Evolutionary conservation across 805 yeast species (phyloP).

Genomic region (Torulaspora gathmanii): DNA sequence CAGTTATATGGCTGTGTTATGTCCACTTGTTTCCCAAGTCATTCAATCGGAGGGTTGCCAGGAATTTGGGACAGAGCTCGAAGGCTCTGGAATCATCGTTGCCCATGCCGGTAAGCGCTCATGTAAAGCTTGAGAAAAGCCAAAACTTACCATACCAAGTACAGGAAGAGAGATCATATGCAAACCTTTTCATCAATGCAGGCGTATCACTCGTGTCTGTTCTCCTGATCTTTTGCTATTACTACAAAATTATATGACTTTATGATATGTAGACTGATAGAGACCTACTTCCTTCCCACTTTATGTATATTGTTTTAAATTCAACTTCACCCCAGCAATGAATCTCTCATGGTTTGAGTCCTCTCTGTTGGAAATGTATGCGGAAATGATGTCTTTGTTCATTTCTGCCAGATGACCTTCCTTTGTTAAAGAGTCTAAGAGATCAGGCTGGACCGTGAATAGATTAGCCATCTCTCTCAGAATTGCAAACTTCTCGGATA

Average conservation of each 20-base stretch:
- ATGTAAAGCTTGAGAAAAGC: background rate
- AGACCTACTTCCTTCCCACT: background rate
- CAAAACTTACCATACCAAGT: constrained; percentile 7
- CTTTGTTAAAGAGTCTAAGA: constrained; percentile 68
- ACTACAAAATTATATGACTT: constrained; percentile 6
- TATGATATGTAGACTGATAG: background rate
- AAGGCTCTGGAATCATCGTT: constrained; percentile 10
- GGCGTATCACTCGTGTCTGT: constrained; percentile 7
- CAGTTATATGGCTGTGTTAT: constrained; percentile 19
- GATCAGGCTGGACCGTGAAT: constrained; percentile 78
- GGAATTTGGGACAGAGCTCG: constrained; percentile 10
- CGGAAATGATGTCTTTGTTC: constrained; percentile 57
- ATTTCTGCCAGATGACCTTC: constrained; percentile 73
- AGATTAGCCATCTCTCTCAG: constrained; percentile 78
- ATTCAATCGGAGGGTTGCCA: constrained; percentile 20
- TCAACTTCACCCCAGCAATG: constrained; percentile 26
- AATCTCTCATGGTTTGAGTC: constrained; percentile 52
- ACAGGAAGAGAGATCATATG: constrained; percentile 4
- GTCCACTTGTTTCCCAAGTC: constrained; percentile 30
- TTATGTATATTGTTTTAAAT: constrained; percentile 17
- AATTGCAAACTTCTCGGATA: constrained; percentile 61
- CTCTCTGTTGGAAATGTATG: constrained; percentile 61
- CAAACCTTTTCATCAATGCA: constrained; percentile 8
- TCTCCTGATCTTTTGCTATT: constrained; percentile 11
- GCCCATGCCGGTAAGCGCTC: constrained; percentile 24